These are phyloP conservation scores for Aspergillus olivimuriae DNA, from an alignment of 495 filamentous ascomycete genomes.

Conservation along the genomic window DNA sequence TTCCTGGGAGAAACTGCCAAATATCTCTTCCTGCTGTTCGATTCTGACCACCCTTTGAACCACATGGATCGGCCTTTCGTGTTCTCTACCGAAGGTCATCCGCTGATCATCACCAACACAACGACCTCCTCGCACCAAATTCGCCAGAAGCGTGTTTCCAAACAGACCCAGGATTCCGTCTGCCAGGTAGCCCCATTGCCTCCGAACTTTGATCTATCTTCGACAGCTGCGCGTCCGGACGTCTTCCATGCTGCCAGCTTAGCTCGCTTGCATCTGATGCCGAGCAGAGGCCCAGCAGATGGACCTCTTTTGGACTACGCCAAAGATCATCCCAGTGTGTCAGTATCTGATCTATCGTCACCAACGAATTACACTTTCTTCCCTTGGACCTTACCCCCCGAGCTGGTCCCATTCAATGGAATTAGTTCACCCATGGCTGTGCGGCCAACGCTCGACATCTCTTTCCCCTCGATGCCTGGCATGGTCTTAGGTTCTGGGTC, in stretches of 20 bases:
- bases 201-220: constrained; percentile 63
- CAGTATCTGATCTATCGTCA: constrained; percentile 51
- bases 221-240: constrained; percentile 76
- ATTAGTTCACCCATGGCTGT: constrained; percentile 58
- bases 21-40: constrained; percentile 88
- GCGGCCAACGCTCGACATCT: constrained; percentile 66
- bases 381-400: constrained; percentile 81
- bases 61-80: constrained; percentile 79
- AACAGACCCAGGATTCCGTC: constrained; percentile 9
- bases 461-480: constrained; percentile 66
- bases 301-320: constrained; percentile 49
- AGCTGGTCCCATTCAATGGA: constrained; percentile 67
- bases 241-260: constrained; percentile 87
- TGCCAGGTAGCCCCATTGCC: constrained; percentile 56
- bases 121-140: constrained; percentile 5
- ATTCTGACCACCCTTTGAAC: constrained; percentile 80
- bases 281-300: constrained; percentile 43
- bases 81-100: constrained; percentile 94
- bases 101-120: constrained; percentile 71
- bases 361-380: constrained; percentile 79
- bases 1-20: constrained; percentile 95
- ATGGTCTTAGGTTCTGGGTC: constrained; percentile 44
- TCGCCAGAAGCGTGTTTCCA: constrained; percentile 3
- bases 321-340: constrained; percentile 47
- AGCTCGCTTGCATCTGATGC: constrained; percentile 72